Evolutionary conservation across 768 basidiomycete genomes (phyloP).

Genomic region (Coprinellus micaceus): DNA sequence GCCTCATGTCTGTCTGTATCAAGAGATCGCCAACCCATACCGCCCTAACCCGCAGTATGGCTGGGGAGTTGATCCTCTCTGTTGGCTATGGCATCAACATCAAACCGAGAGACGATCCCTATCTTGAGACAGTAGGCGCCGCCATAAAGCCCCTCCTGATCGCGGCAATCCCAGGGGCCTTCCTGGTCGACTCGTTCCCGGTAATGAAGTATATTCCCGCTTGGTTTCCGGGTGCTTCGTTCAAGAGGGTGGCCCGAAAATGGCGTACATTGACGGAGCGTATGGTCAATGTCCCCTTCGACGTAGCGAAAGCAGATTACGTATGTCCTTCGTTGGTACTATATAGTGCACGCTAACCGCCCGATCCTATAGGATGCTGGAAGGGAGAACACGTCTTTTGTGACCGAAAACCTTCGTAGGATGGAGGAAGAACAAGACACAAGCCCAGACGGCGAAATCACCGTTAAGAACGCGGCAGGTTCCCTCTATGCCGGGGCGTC

Average conservation of each 20-base stretch:
- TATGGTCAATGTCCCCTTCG: constrained; percentile 35
- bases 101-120: constrained; percentile 26
- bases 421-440: no score
- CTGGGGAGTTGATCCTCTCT: constrained; percentile 30
- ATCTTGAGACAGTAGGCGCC: constrained; percentile 22
- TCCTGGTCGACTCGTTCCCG: constrained; percentile 27
- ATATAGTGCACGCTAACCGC: neutral
- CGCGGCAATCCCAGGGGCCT: constrained; percentile 27
- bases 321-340: constrained; percentile 18
- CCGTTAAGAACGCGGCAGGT: no score
- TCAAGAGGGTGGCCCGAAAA: constrained; percentile 36
- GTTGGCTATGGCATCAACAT: constrained; percentile 35
- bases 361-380: neutral
- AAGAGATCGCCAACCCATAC: no score
- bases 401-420: no score
- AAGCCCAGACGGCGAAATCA: no score
- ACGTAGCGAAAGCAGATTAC: constrained; percentile 21
- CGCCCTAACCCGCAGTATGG: no score
- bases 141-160: constrained; percentile 14
- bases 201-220: constrained; percentile 25
- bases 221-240: constrained; percentile 32
- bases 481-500: no score
- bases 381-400: no score
- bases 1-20: neutral
- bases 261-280: constrained; percentile 30